These are phyloP conservation scores for Sarocladium kiliense DNA, from an alignment of 2,329 filamentous ascomycete species.

Conservation along the genomic window DNA sequence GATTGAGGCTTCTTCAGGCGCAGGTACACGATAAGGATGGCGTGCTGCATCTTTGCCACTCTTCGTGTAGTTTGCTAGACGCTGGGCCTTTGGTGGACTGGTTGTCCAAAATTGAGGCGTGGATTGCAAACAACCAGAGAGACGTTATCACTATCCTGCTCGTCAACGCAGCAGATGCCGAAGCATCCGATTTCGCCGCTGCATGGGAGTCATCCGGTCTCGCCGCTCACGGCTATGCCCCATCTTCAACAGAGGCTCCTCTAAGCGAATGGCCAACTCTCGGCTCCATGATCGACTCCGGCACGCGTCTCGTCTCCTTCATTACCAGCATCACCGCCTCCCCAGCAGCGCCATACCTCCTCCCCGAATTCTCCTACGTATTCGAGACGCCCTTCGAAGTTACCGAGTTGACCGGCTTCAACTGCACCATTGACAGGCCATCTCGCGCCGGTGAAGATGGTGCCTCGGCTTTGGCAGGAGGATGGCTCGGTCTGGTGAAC, in stretches of 20 bases:
- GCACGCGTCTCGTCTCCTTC: slow-evolving; percentile 64
- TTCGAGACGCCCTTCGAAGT: slow-evolving; percentile 72
- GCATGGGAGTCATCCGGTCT: slow-evolving; percentile 56
- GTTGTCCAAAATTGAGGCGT: slow-evolving; percentile 58
- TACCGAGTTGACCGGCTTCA: slow-evolving; percentile 57
- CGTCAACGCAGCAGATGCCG: slow-evolving; percentile 62
- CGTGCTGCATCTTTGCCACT: slow-evolving; percentile 65
- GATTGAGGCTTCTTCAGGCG: slow-evolving; percentile 64
- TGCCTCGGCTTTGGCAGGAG: slow-evolving; percentile 47
- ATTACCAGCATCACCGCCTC: slow-evolving; percentile 49
- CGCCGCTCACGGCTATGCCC: slow-evolving; percentile 54
- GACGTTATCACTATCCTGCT: slow-evolving; percentile 72
- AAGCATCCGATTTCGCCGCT: slow-evolving; percentile 43
- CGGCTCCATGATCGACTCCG: slow-evolving; percentile 58
- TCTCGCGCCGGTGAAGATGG: slow-evolving; percentile 37
- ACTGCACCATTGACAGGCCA: slow-evolving; percentile 67
- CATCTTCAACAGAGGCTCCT: slow-evolving; percentile 34
- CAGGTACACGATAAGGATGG: slow-evolving; percentile 62
- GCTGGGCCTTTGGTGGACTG: slow-evolving; percentile 61
- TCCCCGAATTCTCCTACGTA: slow-evolving; percentile 59
- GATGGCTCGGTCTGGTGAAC: slow-evolving; percentile 69
- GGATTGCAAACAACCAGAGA: slow-evolving; percentile 65
- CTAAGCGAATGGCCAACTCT: slow-evolving; percentile 63
- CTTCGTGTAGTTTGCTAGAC: slow-evolving; percentile 61
- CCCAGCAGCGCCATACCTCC: slow-evolving; percentile 48